Evolutionary conservation across 768 basidiomycete species (phyloP).

Genomic region (Calocybe cyanea): DNA sequence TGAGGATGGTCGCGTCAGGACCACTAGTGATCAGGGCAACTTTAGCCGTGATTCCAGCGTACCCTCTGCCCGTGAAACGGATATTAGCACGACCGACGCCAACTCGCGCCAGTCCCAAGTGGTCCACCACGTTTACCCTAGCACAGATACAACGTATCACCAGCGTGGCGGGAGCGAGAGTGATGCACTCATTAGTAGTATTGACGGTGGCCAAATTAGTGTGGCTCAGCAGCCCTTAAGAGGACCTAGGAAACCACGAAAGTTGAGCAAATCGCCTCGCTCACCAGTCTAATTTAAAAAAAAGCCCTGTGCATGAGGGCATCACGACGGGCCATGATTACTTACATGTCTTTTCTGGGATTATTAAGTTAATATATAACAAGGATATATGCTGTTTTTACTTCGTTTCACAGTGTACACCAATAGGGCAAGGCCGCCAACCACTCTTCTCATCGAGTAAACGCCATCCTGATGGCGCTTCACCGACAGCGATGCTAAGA

Average conservation of each 20-base stretch:
- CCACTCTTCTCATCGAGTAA: constrained; percentile 33
- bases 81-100: background rate
- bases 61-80: constrained; percentile 1
- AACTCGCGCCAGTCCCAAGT: constrained; percentile 42
- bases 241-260: constrained; percentile 19
- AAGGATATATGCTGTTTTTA: background rate
- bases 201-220: constrained; percentile 17
- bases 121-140: constrained; percentile 39
- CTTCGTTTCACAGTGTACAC: constrained; percentile 35
- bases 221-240: constrained; percentile 9
- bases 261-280: constrained; percentile 11
- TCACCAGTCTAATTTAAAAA: background rate
- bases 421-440: constrained; percentile 72
- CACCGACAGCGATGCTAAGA: background rate
- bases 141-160: constrained; percentile 8
- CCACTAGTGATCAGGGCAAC: background rate
- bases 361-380: background rate
- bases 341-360: background rate
- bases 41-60: background rate
- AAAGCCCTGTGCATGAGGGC: background rate
- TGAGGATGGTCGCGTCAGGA: constrained; percentile 26
- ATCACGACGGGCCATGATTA: background rate
- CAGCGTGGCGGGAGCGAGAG: constrained; percentile 13
- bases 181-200: constrained; percentile 12
- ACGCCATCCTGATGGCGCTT: constrained; percentile 50